Base-by-base conservation (phyloP, 441 rosid species). In the Breynia disticha region DNA sequence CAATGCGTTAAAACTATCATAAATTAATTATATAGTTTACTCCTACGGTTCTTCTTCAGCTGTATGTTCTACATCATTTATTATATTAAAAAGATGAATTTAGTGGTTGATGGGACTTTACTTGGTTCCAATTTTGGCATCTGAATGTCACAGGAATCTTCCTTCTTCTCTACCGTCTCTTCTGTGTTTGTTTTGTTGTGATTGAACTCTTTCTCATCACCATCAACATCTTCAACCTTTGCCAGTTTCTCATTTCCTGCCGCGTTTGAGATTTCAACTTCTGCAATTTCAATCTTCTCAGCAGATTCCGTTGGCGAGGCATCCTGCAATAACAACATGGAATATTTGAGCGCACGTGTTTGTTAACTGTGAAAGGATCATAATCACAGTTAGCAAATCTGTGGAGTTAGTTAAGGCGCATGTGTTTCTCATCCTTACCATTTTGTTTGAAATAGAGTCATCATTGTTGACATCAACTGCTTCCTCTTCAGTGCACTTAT, bases 181-280 rank as follows among this genome's bases (percentile, higher is more conserved):
- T 55, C 48, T 46, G 50, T 49, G 64, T 22, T 60, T 49, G 19
- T 58, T 49, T 38, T 48, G n/a, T 55, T 55, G 12, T 60, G 65
- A 48, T 46, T 16, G 16, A 2, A 61, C 47, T 46, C 56, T 9
- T 56, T 46, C 16, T 47, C 50, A 51, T 52, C 63, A 15, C 58
- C 52, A 8, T 63, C 62, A 38, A 43, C 48, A 50, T 35, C 61
- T 21, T n/a, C 18, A 42, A 15, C 57, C 60, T 50, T 50, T 19
- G 62, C 50, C 37, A 44, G 42, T 16, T 64, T 47, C 35, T 57
- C 48, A 18, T 5, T 37, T 10, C 49, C 57, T 17, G 46, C 12
- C 63, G 59, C 71, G 22, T 41, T 2, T 13, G 51, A 53, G 20
- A 50, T 51, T 59, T 66, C 71, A 54, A 48, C 53, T 69, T 66